Conservation (phyloP, 345 rosid genomes). For the Syzygium grande region DNA sequence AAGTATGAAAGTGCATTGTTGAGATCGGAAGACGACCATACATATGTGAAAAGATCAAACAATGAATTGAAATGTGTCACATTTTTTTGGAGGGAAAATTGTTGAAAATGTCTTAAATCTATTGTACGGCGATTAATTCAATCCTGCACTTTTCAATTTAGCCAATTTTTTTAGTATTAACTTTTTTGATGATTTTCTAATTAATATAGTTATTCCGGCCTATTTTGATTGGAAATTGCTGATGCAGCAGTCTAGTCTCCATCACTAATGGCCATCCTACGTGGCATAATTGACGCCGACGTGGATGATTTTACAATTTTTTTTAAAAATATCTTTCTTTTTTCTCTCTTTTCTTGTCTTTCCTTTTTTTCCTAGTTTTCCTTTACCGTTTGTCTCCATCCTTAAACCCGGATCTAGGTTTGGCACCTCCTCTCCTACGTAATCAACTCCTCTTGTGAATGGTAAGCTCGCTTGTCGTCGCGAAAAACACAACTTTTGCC, state of each 20-base stretch:
- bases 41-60: not conserved
- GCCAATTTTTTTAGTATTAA: too few relatives aligned
- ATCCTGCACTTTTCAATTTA: not conserved
- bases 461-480: too few relatives aligned
- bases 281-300: not conserved
- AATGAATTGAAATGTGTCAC: not conserved
- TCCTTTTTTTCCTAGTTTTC: too few relatives aligned
- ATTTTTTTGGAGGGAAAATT: not conserved
- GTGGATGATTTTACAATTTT: too few relatives aligned
- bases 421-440: not conserved
- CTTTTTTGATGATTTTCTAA: too few relatives aligned
- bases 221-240: too few relatives aligned
- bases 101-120: not conserved
- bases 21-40: not conserved
- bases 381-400: not conserved
- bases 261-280: not conserved
- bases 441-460: not conserved
- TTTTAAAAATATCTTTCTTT: too few relatives aligned
- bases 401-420: not conserved
- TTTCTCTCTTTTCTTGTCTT: too few relatives aligned
- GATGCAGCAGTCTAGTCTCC: not conserved
- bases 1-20: not conserved
- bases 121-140: not conserved
- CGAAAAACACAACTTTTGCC: not conserved
- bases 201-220: not conserved